Conservation (phyloP, 202 grass and related monocot genomes). For the Zoysia matrella region DNA sequence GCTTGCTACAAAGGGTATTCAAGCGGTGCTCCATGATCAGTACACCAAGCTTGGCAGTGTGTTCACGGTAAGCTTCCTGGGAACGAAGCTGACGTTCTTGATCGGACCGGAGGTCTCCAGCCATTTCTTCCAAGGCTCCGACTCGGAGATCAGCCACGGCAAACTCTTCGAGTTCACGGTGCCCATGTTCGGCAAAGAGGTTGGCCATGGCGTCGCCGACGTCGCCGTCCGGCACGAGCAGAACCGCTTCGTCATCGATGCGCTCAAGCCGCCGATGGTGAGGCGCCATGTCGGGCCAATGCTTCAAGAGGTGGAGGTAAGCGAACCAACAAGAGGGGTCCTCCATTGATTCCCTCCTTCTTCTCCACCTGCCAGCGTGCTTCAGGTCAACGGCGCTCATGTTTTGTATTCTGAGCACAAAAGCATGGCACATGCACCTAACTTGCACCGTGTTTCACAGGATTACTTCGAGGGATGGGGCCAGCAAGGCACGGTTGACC, state of each 20-base stretch:
- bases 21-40: not conserved
- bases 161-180: not conserved
- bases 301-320: constrained; percentile 3
- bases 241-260: not conserved
- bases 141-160: constrained; percentile 16
- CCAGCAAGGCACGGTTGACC: not conserved
- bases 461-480: not conserved
- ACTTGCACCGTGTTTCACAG: not conserved
- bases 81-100: constrained; percentile 1
- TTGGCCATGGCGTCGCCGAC: not conserved
- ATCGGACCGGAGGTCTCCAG: constrained; percentile 11
- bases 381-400: no score
- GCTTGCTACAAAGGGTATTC: not conserved
- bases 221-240: not conserved
- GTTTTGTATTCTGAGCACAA: no score
- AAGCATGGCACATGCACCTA: no score
- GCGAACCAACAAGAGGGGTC: no score
- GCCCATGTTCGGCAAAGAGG: constrained; percentile 16
- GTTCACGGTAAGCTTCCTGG: constrained; percentile 16
- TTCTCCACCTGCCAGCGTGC: no score
- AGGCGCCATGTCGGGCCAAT: not conserved
- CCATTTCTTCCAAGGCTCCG: not conserved
- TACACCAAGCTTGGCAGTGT: not conserved
- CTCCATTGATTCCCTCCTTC: no score
- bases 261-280: not conserved